Conservation (phyloP, 2,329 filamentous ascomycete genomes). For the Fusarium liriodendri region DNA sequence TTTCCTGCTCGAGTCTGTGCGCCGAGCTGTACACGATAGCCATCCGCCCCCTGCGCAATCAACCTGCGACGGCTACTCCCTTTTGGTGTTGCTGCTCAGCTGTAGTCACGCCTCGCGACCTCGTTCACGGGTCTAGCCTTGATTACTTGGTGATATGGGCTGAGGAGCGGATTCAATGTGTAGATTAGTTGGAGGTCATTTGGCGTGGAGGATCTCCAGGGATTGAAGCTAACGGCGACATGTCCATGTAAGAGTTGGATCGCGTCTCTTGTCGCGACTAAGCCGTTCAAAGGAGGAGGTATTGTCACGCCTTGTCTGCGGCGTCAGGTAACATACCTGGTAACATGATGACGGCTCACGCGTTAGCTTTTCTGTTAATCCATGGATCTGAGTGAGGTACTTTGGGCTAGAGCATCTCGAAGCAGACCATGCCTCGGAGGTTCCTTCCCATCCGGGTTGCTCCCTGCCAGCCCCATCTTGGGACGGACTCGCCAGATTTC, state of each 20-base stretch:
- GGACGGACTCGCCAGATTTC: conserved; percentile 5
- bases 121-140: conserved; percentile 11
- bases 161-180: conserved; percentile 10
- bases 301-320: not conserved
- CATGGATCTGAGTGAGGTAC: conserved; percentile 10
- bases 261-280: not conserved
- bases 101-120: not conserved
- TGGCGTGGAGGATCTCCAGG: conserved; percentile 1
- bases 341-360: conserved; percentile 8
- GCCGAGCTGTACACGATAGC: not conserved
- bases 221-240: not conserved
- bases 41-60: conserved; percentile 24
- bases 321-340: not conserved
- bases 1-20: conserved; percentile 6
- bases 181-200: not conserved
- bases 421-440: conserved; percentile 35
- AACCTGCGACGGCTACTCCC: conserved; percentile 24
- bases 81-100: not conserved
- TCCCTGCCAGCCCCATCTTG: conserved; percentile 32
- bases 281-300: not conserved
- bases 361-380: not conserved
- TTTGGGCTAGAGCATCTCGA: conserved; percentile 29
- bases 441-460: conserved; percentile 35
- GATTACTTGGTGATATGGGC: conserved; percentile 11
- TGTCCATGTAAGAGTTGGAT: not conserved